Evolutionary conservation across 1,284 basidiomycete genomes (phyloP), one percentile per base, ranked within the genome.

Genomic region (Marasmius tenuissimus): DNA sequence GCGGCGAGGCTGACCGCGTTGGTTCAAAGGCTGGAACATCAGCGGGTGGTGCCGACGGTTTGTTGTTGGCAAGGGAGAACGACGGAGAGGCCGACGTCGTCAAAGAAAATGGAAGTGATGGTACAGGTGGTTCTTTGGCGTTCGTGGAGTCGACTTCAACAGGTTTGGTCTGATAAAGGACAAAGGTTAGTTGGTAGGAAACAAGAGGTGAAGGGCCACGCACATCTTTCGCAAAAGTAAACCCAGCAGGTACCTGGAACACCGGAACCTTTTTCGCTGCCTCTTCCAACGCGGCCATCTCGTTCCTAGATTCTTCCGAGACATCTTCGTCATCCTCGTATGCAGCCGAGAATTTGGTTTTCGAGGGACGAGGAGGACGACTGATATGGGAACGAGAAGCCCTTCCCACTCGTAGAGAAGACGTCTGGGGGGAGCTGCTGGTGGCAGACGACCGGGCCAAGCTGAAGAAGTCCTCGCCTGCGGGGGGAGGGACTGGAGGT

Each of bases 361-460:
- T 78, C 34, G 68, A 67, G 8, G 74, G 75, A 34, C 72, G 67
- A 27, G 69, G 60, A 38, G 67, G 53, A 11, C 72, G 67, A 50
- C 70, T 75, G 40, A 74, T 48, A 87, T 78, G 66, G 85, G 86
- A 66, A 79, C 83, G 57, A 83, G 81, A 33, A 9, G 78, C 77
- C 42, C 88, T 83, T 35, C 88, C 88, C 38, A 91, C 85, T 55
- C 89, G 84, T 55, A 88, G 76, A 18, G 86, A 88, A 33, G 89
- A 87, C 18, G 72, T 72, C 37, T 59, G 47, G 53, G 60, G 40
- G 58, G 61, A 57, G 35, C 51, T 70, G 70, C 53, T 71, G 73
- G 18, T 72, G 73, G 59, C 67, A 62, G 59, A 54, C 64, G 58
- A 65, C 48, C 34, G 47, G 61, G 50, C 60, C 18, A 61, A 55